These are phyloP conservation scores for Moringa oleifera DNA, from an alignment of 345 rosid species.

Conservation along the genomic window DNA sequence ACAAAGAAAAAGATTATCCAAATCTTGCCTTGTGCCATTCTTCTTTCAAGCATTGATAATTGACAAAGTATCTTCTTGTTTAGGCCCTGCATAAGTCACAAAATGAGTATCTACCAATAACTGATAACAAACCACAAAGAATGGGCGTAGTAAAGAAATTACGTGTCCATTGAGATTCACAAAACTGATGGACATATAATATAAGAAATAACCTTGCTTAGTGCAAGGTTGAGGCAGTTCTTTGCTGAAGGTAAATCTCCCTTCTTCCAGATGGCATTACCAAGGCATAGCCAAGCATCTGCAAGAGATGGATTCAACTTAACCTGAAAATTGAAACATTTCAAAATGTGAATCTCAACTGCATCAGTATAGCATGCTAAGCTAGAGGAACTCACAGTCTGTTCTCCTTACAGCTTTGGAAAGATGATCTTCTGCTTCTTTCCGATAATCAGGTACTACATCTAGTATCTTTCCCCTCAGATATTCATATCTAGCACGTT, in stretches of 20 bases:
- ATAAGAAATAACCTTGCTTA: slow-evolving; percentile 45
- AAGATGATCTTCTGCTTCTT: slow-evolving; percentile 81
- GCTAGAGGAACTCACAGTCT: not conserved
- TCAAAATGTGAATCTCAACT: slow-evolving; percentile 9
- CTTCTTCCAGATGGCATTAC: slow-evolving; percentile 76
- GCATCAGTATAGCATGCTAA: slow-evolving; percentile 11
- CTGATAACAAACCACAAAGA: slow-evolving; percentile 1
- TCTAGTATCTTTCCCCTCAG: slow-evolving; percentile 63
- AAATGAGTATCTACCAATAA: slow-evolving; percentile 2
- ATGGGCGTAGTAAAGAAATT: not conserved
- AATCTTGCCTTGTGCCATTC: slow-evolving; percentile 62
- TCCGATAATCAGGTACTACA: slow-evolving; percentile 59
- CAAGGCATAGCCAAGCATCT: slow-evolving; percentile 74
- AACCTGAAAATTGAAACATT: slow-evolving; percentile 39
- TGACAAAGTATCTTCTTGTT: slow-evolving; percentile 66
- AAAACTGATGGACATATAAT: not conserved
- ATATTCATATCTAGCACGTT: slow-evolving; percentile 52
- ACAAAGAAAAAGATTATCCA: not conserved
- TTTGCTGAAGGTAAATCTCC: slow-evolving; percentile 64
- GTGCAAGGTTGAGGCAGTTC: slow-evolving; percentile 64
- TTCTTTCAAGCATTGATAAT: slow-evolving; percentile 73
- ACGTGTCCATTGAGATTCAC: not conserved
- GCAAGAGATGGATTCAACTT: slow-evolving; percentile 75
- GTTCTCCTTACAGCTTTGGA: slow-evolving; percentile 56
- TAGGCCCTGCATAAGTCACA: slow-evolving; percentile 38